Base-by-base conservation (phyloP, 768 basidiomycete species). In the Macrolepiota albuminosa region DNA sequence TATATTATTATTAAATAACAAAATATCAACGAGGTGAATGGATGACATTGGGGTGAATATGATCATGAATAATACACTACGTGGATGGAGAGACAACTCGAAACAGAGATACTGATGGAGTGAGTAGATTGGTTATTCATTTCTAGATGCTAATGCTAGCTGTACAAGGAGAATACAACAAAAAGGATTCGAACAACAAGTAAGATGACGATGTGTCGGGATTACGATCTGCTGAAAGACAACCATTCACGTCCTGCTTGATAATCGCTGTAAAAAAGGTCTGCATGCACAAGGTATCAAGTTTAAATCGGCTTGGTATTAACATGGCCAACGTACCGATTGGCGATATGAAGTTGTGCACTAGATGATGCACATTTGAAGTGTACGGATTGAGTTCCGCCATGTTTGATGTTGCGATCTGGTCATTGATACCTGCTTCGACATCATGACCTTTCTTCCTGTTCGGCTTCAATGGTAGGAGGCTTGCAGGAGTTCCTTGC, bases 261-360 rank as follows among this genome's bases (percentile, higher is more conserved):
- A 14, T 26, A 56, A n/a, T 13, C 29, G 49, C 61, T 66, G 64
- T 70, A 72, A 13, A 64, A 64, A 48, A 75, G 59, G 54, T 74
- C 71, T 73, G 55, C 18, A 37, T 5, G 11, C 4, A 39, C 10
- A 33, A 48, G 36, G 13, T 42, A 45, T 46, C 16, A 33, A 0
- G 26, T 34, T 53, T 10, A 16, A 14, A 58, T 21, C 11, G 8
- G 42, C 33, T 48, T 8, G 54, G 36, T 0, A 42, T 9, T 43
- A 7, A 26, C n/a, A 36, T 14, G 10, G 29, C n/a, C 13, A 36
- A 71, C 77, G 21, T 62, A 89, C 88, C 84, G 54, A 90, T 85
- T 1, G 88, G 88, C 31, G 86, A 88, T 43, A 79, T 86, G 73
- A 84, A 90, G 62, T 83, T 81, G 63, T 83, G 77, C 54, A 89